Percentiles rank a stretch among this genome's conserved stretches.
phyloP scores from a whole-genome alignment of 2,329 filamentous ascomycete genomes.

The Pyricularia sp. region DNA sequence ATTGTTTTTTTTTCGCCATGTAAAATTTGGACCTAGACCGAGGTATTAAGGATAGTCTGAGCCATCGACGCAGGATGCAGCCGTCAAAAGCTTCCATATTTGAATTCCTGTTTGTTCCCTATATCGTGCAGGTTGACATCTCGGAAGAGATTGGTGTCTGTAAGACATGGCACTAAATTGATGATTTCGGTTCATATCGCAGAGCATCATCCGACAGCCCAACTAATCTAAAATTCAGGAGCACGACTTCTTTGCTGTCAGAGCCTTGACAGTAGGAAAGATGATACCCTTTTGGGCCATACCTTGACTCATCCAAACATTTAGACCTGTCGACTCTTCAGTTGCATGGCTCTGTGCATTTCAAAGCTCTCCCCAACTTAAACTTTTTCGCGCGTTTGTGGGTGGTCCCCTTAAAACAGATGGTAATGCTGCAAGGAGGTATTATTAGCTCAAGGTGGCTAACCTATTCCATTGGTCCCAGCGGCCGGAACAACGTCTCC shows the following conservation, averaged over 20 bases:
- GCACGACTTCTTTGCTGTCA: background rate
- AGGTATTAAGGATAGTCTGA: background rate
- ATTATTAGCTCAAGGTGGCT: background rate
- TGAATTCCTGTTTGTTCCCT: background rate
- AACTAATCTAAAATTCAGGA: background rate
- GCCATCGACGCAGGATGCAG: background rate
- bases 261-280: background rate
- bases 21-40: background rate
- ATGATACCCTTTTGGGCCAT: background rate
- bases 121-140: background rate
- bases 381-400: background rate
- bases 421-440: background rate
- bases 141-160: background rate
- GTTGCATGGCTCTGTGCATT: background rate
- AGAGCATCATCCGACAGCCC: background rate
- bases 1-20: background rate
- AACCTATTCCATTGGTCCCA: too few species aligned
- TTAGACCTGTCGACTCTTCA: background rate
- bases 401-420: background rate
- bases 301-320: background rate
- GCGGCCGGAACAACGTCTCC: too few species aligned
- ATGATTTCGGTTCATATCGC: background rate
- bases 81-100: background rate
- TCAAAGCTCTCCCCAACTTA: background rate
- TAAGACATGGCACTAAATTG: too few species aligned